phyloP scores from a whole-genome alignment of 2,329 filamentous ascomycete species.

The Aspergillus alliaceus region DNA sequence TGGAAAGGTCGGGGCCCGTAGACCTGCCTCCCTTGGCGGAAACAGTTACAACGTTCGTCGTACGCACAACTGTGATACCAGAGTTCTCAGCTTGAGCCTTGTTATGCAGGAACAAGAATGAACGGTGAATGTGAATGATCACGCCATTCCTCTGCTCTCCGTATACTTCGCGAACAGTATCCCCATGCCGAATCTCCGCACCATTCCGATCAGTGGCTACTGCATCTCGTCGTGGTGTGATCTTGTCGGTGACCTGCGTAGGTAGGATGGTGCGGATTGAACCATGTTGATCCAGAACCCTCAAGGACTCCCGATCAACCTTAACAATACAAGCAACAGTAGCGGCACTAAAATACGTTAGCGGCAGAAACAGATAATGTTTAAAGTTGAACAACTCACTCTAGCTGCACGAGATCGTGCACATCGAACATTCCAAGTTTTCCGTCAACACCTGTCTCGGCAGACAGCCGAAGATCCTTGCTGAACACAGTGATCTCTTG shows the following conservation, averaged over 20 bases:
- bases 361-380: constrained; percentile 6
- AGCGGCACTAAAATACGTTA: constrained; percentile 57
- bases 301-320: constrained; percentile 88
- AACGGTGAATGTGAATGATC: constrained; percentile 90
- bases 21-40: constrained; percentile 91
- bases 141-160: constrained; percentile 84
- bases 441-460: constrained; percentile 84
- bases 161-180: constrained; percentile 86
- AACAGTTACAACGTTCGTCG: constrained; percentile 81
- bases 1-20: constrained; percentile 72
- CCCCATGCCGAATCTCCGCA: constrained; percentile 86
- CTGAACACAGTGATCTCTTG: constrained; percentile 96
- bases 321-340: constrained; percentile 94
- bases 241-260: constrained; percentile 86
- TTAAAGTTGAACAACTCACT: constrained; percentile 51
- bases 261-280: constrained; percentile 79
- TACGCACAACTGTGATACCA: constrained; percentile 83
- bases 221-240: constrained; percentile 77
- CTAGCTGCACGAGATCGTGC: constrained; percentile 90
- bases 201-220: constrained; percentile 92
- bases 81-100: constrained; percentile 82
- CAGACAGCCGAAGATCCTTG: constrained; percentile 90
- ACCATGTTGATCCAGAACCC: constrained; percentile 87
- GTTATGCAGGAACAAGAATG: constrained; percentile 88
- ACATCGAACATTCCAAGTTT: constrained; percentile 84